Percentiles rank a stretch among this genome's conserved stretches.
Conservation (phyloP, 2,329 filamentous ascomycete species). For the Aureobasidium subglaciale region DNA sequence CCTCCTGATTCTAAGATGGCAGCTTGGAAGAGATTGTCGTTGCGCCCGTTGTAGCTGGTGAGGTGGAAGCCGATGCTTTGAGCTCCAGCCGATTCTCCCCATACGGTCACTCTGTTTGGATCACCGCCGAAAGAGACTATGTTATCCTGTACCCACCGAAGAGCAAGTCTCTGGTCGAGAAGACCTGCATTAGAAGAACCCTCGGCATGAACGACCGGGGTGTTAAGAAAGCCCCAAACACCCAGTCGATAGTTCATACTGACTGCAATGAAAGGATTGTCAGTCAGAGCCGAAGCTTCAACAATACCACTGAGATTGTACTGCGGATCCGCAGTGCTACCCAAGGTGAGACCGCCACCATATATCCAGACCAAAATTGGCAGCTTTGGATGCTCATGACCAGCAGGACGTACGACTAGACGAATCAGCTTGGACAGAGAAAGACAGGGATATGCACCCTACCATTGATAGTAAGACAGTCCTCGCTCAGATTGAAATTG, state of each 20-base stretch:
- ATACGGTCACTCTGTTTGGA: conserved; percentile 50
- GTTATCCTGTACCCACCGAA: conserved; percentile 56
- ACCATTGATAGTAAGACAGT: conserved; percentile 41
- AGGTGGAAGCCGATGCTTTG: conserved; percentile 35
- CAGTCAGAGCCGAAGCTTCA: conserved; percentile 42
- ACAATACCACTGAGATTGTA: conserved; percentile 21
- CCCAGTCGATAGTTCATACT: conserved; percentile 49
- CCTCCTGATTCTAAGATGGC: conserved; percentile 37
- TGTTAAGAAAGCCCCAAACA: conserved; percentile 47
- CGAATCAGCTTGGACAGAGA: background rate
- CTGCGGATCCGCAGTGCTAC: conserved; percentile 19
- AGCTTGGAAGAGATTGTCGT: conserved; percentile 37
- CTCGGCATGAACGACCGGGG: conserved; percentile 34
- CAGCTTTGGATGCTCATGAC: conserved; percentile 20
- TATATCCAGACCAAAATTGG: conserved; percentile 21
- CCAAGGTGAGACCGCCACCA: conserved; percentile 17
- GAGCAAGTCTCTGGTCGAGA: conserved; percentile 52
- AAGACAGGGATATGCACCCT: background rate
- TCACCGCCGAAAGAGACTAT: conserved; percentile 56
- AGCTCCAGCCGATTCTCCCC: conserved; percentile 50
- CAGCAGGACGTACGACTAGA: conserved; percentile 17
- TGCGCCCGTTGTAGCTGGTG: conserved; percentile 34
- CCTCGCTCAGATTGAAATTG: conserved; percentile 38
- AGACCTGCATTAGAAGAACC: conserved; percentile 55
- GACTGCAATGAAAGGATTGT: conserved; percentile 48